Conservation (phyloP, 352 stramenopile genomes). For the Pythium aphanidermatum region DNA sequence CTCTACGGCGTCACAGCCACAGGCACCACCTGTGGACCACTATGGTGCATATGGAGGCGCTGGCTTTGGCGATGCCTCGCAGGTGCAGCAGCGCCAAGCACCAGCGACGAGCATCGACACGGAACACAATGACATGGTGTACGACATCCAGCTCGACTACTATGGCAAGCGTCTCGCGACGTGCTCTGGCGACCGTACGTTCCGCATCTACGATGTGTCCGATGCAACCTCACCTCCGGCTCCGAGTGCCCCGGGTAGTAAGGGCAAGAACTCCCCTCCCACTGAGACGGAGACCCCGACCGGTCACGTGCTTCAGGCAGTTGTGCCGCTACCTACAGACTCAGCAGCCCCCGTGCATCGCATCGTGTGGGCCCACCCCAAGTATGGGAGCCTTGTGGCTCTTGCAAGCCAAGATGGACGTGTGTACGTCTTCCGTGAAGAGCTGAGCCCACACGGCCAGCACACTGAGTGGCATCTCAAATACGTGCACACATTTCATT, state of each 20-base stretch:
- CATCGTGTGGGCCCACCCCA: constrained; percentile 81
- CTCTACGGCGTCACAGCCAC: constrained; percentile 10
- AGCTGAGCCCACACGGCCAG: constrained; percentile 45
- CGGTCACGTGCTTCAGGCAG: constrained; percentile 46
- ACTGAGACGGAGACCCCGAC: not conserved
- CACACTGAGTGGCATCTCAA: constrained; percentile 72
- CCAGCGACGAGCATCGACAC: constrained; percentile 71
- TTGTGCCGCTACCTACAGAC: constrained; percentile 57
- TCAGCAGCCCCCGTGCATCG: constrained; percentile 66
- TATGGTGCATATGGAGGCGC: no score
- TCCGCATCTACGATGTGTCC: constrained; percentile 79
- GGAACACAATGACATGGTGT: constrained; percentile 87
- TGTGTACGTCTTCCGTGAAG: constrained; percentile 84
- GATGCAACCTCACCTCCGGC: constrained; percentile 27
- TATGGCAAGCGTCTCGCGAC: constrained; percentile 80
- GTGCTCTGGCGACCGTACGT: constrained; percentile 78
- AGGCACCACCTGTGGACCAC: not conserved
- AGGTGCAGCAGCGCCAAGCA: constrained; percentile 20
- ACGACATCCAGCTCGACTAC: constrained; percentile 87
- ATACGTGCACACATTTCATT: constrained; percentile 68
- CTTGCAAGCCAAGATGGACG: constrained; percentile 72
- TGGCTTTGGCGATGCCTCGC: not conserved
- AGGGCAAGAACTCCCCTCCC: not conserved
- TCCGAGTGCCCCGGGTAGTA: constrained; percentile 10
- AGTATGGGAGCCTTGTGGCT: constrained; percentile 78